Evolutionary conservation across 768 basidiomycete genomes (phyloP).

Genomic region (Pulveroboletus ravenelii): DNA sequence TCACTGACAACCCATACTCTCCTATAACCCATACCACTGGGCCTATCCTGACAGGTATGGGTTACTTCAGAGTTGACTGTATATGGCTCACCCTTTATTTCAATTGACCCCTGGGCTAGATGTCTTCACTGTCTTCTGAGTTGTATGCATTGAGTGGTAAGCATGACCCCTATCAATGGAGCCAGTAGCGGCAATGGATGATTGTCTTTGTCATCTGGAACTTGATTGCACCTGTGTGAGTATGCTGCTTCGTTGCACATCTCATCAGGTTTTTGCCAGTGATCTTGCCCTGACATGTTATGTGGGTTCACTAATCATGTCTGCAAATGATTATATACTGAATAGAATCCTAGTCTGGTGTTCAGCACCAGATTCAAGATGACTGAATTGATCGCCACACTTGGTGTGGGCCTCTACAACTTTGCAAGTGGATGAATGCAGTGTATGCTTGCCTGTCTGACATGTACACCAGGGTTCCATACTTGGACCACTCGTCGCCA

Average conservation of each 20-base stretch:
- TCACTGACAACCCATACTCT: too few relatives aligned
- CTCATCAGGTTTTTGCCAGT: background rate
- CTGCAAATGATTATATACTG: background rate
- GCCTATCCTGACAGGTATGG: too few relatives aligned
- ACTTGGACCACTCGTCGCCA: slow-evolving; percentile 24
- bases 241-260: background rate
- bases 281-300: slow-evolving; percentile 27
- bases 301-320: slow-evolving; percentile 8
- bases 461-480: slow-evolving; percentile 14
- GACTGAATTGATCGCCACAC: slow-evolving; percentile 20
- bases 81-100: too few relatives aligned
- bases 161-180: slow-evolving; percentile 26
- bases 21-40: too few relatives aligned
- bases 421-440: slow-evolving; percentile 15
- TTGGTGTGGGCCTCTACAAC: slow-evolving; percentile 25
- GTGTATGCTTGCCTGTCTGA: background rate
- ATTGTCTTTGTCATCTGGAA: slow-evolving; percentile 29
- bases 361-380: slow-evolving; percentile 24
- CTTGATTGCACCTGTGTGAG: slow-evolving; percentile 28
- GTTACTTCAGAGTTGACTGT: too few relatives aligned
- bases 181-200: slow-evolving; percentile 24
- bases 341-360: slow-evolving; percentile 20
- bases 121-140: slow-evolving; percentile 16
- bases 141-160: slow-evolving; percentile 13
- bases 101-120: slow-evolving; percentile 2